Evolutionary conservation across 257 asterid genomes (phyloP), one percentile per base, ranked within the genome.

Genomic region (Ajuga chamaepitys): DNA sequence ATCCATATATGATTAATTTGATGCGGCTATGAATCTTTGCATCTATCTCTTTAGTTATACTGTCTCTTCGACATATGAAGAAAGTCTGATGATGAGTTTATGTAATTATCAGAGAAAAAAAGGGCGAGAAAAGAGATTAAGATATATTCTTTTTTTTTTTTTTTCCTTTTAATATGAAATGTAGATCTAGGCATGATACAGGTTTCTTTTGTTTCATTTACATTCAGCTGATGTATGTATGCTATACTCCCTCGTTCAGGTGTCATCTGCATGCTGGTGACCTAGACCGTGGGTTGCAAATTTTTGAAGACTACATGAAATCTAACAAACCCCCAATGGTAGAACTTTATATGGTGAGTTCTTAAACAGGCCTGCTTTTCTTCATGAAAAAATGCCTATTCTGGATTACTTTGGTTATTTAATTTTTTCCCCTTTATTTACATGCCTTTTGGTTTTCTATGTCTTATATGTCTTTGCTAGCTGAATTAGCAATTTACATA

Each of bases 221-320:
- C 12, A 21, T 65, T 65, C 34, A 3, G 8, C 71, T 37, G 60
- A 55, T 26, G 30, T 56, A 48, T 17, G 50, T 47, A 47, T 52
- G 32, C 51, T 59, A 41, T 21, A 67, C 52, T 28, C 66, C 61
- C 64, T 59, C 56, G 10, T 74, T 67, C 82, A 94, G 99, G 83
- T 88, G 97, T 78, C 83, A 80, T 82, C 89, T 88, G 70, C 77
- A 81, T 80, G 70, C 86, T 59, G 96, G 95, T 30, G 78, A 88
- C 66, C 37, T 88, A 46, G 97, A 94, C 58, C 91, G 88, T 37
- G 96, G 92, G 67, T 72, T 62, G 50, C 85, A 77, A 62, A 8
- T 78, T 25, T 90, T 88, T 74, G 89, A 94, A 38, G 96, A 88
- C 70, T 94, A 88, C 86, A 77, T 80, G 81, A 82, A 52, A 13